Evolutionary conservation across 2,329 filamentous ascomycete genomes (phyloP), one percentile per base, ranked within the genome.

Genomic region (Byssoonygena ceratinophila): DNA sequence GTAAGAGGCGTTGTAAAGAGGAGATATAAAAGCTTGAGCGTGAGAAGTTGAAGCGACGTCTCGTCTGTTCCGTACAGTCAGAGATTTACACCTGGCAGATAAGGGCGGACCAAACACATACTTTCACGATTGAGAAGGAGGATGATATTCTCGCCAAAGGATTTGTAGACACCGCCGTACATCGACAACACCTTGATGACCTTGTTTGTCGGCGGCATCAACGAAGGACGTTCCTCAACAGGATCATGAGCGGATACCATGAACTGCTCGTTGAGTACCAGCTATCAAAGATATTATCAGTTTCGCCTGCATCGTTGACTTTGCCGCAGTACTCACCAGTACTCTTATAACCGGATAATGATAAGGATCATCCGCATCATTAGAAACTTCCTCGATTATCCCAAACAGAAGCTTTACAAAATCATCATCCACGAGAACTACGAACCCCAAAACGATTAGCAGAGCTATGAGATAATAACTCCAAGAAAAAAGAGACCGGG

Each of bases 131-230:
- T 98, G 36, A 98, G 77, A 1, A 98, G 78, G 4, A 98, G 75
- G 58, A 98, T 98, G 55, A 98, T 85, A 60, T 97, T 98, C 72
- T 96, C 91, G 49, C 92, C 92, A 73, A 98, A 98, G 0, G 91
- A 96, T 64, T 91, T 90, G 67, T 89, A 97, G 1, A 76, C 76
- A 46, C 82, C 79, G 2, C 91, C 91, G 62, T 92, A 78, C 22
- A 86, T 76, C 50, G 88, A 91, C 40, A 98, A 76, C 36, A 90
- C 78, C 67, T 97, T 97, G 68, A 98, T 84, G 46, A 98, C 88
- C 59, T 90, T 83, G 64, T 98, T 98, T 3, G 92, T 97, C 53
- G 94, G 70, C 3, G 80, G 78, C 22, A 74, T 69, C 8, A 73
- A 66, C 53, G 52, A 57, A 9, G 64, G 59, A 41, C 58, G 64